Percentiles rank a stretch among this genome's conserved stretches.
phyloP scores from a whole-genome alignment of 2,329 filamentous ascomycete genomes.

The Dichotomopilus funicola region DNA sequence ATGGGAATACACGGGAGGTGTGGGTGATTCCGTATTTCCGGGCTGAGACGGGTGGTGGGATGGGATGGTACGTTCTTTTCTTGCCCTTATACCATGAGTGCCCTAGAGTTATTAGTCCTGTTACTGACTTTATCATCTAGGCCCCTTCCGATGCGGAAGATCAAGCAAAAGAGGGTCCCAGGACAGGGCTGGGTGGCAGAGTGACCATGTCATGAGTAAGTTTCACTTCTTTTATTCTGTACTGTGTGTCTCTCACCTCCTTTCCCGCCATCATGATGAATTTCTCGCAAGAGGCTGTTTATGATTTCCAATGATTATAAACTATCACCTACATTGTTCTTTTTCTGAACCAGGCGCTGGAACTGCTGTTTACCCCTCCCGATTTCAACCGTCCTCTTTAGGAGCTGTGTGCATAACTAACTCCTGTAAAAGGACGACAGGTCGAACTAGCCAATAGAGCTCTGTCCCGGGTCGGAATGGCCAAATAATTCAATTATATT shows the following conservation, averaged over 20 bases:
- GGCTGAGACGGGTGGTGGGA: constrained; percentile 58
- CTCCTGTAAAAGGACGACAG: too few relatives aligned
- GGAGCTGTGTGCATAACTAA: neutral
- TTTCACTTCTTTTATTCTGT: neutral
- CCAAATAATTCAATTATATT: too few relatives aligned
- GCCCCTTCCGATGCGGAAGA: constrained; percentile 79
- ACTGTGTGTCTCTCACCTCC: neutral
- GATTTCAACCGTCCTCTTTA: neutral
- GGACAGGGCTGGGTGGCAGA: constrained; percentile 71
- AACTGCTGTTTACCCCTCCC: neutral
- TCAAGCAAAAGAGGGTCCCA: constrained; percentile 68
- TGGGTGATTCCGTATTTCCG: constrained; percentile 76
- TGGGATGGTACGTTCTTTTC: constrained; percentile 51
- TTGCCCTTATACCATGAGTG: too few relatives aligned
- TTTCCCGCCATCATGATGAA: constrained; percentile 10
- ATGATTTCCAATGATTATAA: constrained; percentile 21
- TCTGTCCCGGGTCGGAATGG: too few relatives aligned
- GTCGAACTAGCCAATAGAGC: too few relatives aligned
- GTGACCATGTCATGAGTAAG: constrained; percentile 21
- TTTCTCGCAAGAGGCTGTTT: constrained; percentile 22
- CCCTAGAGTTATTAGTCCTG: neutral
- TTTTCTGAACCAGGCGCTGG: constrained; percentile 7
- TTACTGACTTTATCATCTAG: neutral
- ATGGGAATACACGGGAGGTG: constrained; percentile 56
- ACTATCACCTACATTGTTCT: constrained; percentile 22